Evolutionary conservation across 768 basidiomycete species (phyloP), one percentile per base, ranked within the genome.

Genomic region (Pulveroboletus sp.): DNA sequence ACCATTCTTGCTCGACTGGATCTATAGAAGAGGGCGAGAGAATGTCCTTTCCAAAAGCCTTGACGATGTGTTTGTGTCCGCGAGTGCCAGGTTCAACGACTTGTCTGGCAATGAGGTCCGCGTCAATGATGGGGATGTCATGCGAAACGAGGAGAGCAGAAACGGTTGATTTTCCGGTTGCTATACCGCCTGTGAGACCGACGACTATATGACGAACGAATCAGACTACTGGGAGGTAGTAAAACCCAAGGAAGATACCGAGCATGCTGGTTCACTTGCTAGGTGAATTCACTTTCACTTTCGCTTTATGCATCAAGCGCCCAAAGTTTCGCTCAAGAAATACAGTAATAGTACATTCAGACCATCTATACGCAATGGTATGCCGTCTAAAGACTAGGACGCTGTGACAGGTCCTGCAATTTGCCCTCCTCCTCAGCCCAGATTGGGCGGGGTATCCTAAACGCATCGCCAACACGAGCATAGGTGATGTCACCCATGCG

Each of bases 141-240:
- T 83, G 83, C 0, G 75, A 71, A 43, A 77, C 76, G 31, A 98
- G 74, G 35, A 94, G 74, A 7, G 71, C 68, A 0, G 94, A 90
- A 11, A 94, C 97, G 12, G 93, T 89, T 1, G 94, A 97, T 72
- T 99, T 99, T 45, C 95, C 94, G 7, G 93, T 94, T 19, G 94
- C 91, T 49, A 99, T 97, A 2, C 94, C 92, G 8, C 97, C 97
- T 24, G 95, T 97, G 19, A 99, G 80, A 34, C 97, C 95, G 52
- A 97, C 80, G 50, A 98, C 94, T 95, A 7, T 2, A 12, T 4
- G 11, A 36, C 20, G 45, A 47, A 38, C 29, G 12, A 29, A 39
- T 19, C 45, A 32, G 23, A 12, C 6, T 14, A 33, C 21, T 1
- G 7, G 13, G 24, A 21, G 12, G 35, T 13, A 9, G 20, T 5